phyloP scores from a whole-genome alignment of 2,329 filamentous ascomycete species.

The Verticillium longisporum region DNA sequence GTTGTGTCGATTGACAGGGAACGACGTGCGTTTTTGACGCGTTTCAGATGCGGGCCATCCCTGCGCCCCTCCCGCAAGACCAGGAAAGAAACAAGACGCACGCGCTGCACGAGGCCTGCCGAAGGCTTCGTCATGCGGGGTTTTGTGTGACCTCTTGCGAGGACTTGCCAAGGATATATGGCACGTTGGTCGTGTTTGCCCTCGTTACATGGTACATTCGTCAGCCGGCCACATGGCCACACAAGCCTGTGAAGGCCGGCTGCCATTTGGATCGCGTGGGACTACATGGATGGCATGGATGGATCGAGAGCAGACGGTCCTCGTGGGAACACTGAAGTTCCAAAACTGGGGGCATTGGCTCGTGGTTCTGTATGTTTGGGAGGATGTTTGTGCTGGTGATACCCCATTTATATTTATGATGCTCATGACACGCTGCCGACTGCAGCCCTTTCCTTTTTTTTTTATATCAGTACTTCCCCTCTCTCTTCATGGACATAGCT shows the following conservation, averaged over 20 bases:
- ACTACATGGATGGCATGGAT: neutral
- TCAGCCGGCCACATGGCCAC: neutral
- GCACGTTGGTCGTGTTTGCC: neutral
- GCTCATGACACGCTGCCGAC: neutral
- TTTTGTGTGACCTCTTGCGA: neutral
- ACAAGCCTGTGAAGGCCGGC: neutral
- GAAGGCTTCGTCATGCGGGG: neutral
- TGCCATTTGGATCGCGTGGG: neutral
- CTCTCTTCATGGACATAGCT: neutral
- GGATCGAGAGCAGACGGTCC: neutral
- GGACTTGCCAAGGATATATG: neutral
- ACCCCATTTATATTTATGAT: neutral
- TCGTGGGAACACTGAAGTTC: neutral
- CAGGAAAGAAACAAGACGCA: constrained; percentile 1
- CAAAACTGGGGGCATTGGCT: neutral
- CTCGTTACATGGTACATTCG: neutral
- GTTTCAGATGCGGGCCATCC: neutral
- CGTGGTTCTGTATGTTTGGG: neutral
- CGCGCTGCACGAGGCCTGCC: neutral
- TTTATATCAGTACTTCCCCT: too few species aligned
- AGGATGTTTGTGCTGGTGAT: neutral
- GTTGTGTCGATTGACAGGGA: neutral
- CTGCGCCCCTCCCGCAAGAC: constrained; percentile 7
- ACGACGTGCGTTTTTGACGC: neutral
- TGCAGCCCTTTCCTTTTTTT: neutral